These are phyloP conservation scores for Ajuga reptans DNA, from an alignment of 305 asterid species.

Conservation along the genomic window DNA sequence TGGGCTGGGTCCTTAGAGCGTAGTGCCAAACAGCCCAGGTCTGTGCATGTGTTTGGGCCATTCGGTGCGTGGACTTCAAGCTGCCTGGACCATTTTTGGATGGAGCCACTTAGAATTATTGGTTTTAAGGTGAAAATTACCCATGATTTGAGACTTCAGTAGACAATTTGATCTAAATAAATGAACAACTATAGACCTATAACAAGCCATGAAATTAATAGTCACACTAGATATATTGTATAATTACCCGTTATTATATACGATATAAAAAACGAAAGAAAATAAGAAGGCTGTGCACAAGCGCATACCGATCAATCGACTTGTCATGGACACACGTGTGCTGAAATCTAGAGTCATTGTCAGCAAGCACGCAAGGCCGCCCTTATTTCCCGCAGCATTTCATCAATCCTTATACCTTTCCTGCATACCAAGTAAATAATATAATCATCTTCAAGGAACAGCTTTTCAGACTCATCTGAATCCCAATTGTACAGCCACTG, in stretches of 20 bases:
- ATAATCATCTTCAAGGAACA: neutral
- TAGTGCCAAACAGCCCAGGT: slow-evolving; percentile 28
- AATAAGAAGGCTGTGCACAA: too few species aligned
- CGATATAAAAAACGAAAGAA: too few species aligned
- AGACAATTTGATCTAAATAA: too few species aligned
- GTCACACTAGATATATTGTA: too few species aligned
- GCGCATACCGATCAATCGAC: neutral
- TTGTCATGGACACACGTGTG: neutral
- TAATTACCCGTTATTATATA: too few species aligned
- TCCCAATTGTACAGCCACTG: neutral
- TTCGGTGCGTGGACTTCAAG: slow-evolving; percentile 41
- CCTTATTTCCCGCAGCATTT: slow-evolving; percentile 58
- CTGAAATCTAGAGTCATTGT: slow-evolving; percentile 13
- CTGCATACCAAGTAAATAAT: slow-evolving; percentile 29
- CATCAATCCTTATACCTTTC: slow-evolving; percentile 44
- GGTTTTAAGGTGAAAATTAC: too few species aligned
- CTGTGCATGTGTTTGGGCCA: too few species aligned
- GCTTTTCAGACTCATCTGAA: neutral
- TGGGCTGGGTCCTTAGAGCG: slow-evolving; percentile 13
- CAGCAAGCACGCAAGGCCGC: slow-evolving; percentile 49
- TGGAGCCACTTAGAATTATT: slow-evolving; percentile 24
- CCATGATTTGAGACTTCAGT: too few species aligned
- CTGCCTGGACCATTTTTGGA: slow-evolving; percentile 18
- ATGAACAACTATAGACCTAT: too few species aligned
- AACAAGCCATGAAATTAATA: too few species aligned